Conservation (phyloP, 805 yeast genomes). For the Lipomyces yamadae region DNA sequence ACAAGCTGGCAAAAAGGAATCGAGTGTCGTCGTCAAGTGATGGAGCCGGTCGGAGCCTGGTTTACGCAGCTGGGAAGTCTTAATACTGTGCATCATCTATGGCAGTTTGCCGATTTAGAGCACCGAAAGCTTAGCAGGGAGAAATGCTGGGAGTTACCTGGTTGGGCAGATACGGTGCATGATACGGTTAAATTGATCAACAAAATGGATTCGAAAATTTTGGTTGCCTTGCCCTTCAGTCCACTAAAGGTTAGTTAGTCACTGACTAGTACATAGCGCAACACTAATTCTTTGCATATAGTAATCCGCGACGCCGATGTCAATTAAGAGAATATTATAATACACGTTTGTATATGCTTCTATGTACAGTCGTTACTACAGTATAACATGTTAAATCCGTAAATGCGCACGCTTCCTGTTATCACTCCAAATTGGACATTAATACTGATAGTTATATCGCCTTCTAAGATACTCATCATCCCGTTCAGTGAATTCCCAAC, state of each 20-base stretch:
- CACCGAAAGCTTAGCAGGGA: slow-evolving; percentile 50
- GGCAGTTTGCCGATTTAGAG: slow-evolving; percentile 54
- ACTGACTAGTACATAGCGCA: no score
- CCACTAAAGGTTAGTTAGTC: slow-evolving; percentile 44
- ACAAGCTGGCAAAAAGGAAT: slow-evolving; percentile 50
- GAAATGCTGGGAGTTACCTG: slow-evolving; percentile 52
- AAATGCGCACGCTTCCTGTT: neutral
- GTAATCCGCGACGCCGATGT: neutral
- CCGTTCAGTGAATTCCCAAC: neutral
- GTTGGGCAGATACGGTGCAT: slow-evolving; percentile 54
- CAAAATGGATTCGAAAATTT: slow-evolving; percentile 47
- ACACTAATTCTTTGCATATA: neutral
- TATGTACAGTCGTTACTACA: neutral
- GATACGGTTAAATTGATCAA: slow-evolving; percentile 50
- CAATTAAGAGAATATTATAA: neutral
- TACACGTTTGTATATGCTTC: neutral
- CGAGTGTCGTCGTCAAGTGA: slow-evolving; percentile 52
- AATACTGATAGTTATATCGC: neutral
- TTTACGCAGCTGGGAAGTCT: slow-evolving; percentile 49
- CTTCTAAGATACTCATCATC: neutral
- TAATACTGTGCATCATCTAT: slow-evolving; percentile 51
- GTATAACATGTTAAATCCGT: neutral
- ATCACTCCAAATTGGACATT: neutral
- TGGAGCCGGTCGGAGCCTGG: slow-evolving; percentile 57
- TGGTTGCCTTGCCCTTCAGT: slow-evolving; percentile 50